Evolutionary conservation across 139 green algal genomes (phyloP).

Genomic region (Coelastrella sp.): DNA sequence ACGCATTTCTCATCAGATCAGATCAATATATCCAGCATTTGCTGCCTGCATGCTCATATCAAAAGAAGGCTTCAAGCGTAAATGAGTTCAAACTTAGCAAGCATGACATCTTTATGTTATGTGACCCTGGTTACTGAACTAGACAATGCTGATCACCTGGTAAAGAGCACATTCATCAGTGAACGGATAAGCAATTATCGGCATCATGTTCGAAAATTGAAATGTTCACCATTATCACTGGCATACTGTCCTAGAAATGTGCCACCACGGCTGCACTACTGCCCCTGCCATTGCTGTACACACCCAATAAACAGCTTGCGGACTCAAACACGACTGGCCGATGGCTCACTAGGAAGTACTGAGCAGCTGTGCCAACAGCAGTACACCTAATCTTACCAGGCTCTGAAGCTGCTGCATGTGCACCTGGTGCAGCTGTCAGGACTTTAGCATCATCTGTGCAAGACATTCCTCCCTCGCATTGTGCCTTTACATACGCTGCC

Average conservation of each 20-base stretch:
- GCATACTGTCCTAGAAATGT: background rate
- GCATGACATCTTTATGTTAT: too few relatives aligned
- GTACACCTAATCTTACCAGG: background rate
- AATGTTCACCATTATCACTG: too few relatives aligned
- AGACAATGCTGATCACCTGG: too few relatives aligned
- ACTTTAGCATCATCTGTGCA: background rate
- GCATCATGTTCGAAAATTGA: too few relatives aligned
- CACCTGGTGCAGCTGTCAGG: background rate
- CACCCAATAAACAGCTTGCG: slow-evolving; percentile 70
- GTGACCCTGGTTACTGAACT: too few relatives aligned
- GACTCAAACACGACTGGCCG: slow-evolving; percentile 80
- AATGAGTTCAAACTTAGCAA: too few relatives aligned
- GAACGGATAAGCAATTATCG: background rate
- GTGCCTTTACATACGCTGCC: background rate
- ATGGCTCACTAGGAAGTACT: slow-evolving; percentile 87
- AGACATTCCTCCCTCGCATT: background rate
- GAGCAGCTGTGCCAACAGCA: slow-evolving; percentile 48
- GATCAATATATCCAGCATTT: too few relatives aligned
- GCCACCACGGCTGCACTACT: slow-evolving; percentile 40
- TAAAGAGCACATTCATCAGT: too few relatives aligned
- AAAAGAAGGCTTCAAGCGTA: too few relatives aligned
- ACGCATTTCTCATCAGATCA: too few relatives aligned
- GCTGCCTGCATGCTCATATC: too few relatives aligned
- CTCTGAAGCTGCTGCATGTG: background rate
- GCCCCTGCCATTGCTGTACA: slow-evolving; percentile 63